Percentiles rank a stretch among this genome's conserved stretches.
These are phyloP conservation scores for Trypanosoma platydactyli DNA, from an alignment of 208 protist species.

Conservation along the genomic window DNA sequence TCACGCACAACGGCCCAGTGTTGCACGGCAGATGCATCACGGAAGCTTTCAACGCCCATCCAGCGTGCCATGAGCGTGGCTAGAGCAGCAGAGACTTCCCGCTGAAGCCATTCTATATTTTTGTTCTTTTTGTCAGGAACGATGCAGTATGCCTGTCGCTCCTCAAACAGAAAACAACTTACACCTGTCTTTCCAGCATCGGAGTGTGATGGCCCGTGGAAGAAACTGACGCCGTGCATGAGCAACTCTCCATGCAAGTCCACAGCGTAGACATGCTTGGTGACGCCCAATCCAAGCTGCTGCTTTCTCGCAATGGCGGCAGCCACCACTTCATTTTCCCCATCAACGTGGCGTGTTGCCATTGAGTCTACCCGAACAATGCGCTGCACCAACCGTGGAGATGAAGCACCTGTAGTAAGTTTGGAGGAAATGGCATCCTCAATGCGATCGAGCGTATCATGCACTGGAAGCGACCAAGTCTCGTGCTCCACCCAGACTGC, in stretches of 20 bases:
- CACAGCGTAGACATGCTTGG: slow-evolving; percentile 51
- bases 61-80: slow-evolving; percentile 48
- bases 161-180: slow-evolving; percentile 43
- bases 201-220: slow-evolving; percentile 34
- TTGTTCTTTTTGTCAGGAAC: slow-evolving; percentile 22
- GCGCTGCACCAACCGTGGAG: slow-evolving; percentile 26
- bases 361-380: slow-evolving; percentile 32
- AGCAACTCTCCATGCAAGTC: slow-evolving; percentile 49
- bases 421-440: slow-evolving; percentile 29
- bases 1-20: slow-evolving; percentile 41
- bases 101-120: slow-evolving; percentile 17
- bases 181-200: slow-evolving; percentile 14
- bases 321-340: neutral
- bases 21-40: slow-evolving; percentile 26
- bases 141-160: slow-evolving; percentile 51
- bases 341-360: neutral
- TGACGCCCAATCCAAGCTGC: slow-evolving; percentile 60
- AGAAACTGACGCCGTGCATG: slow-evolving; percentile 58
- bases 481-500: slow-evolving; percentile 66
- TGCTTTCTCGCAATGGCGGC: slow-evolving; percentile 30
- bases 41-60: slow-evolving; percentile 46
- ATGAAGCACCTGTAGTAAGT: neutral
- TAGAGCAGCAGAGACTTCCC: slow-evolving; percentile 43
- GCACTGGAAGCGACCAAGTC: slow-evolving; percentile 42
- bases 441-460: slow-evolving; percentile 47